phyloP scores from a whole-genome alignment of 106 monocot genomes.

The Acanthochlamys bracteata region DNA sequence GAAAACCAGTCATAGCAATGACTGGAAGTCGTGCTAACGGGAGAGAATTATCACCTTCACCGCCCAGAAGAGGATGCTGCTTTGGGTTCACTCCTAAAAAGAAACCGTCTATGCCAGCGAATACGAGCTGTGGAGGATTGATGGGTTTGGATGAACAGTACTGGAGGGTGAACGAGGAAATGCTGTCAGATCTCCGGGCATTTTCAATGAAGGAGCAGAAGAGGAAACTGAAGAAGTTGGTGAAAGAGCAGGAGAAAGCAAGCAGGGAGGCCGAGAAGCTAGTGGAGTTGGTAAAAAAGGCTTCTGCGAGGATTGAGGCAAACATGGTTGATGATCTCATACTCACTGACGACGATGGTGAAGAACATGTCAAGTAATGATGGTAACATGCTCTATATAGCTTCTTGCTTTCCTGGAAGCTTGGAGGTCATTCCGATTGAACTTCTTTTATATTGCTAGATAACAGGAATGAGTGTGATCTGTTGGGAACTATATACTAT shows the following conservation, averaged over 20 bases:
- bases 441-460: too few relatives aligned
- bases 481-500: too few relatives aligned
- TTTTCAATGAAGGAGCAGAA: constrained; percentile 27
- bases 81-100: constrained; percentile 40
- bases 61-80: constrained; percentile 28
- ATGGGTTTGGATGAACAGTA: not conserved
- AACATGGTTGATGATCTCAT: constrained; percentile 29
- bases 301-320: constrained; percentile 29
- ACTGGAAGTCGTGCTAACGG: too few relatives aligned
- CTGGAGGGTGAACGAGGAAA: constrained; percentile 10
- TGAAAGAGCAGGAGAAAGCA: constrained; percentile 43
- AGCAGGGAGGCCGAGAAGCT: constrained; percentile 43
- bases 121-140: not conserved
- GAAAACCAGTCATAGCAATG: too few relatives aligned
- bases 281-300: constrained; percentile 34
- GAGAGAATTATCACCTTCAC: constrained; percentile 20
- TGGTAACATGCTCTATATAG: too few relatives aligned
- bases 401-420: too few relatives aligned
- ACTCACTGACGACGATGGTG: constrained; percentile 14
- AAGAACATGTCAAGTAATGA: not conserved
- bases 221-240: constrained; percentile 33
- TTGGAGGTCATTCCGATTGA: too few relatives aligned
- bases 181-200: constrained; percentile 27
- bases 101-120: constrained; percentile 15
- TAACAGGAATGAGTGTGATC: too few relatives aligned